Evolutionary conservation across 2,329 filamentous ascomycete species (phyloP).

Genomic region (Colletotrichum sp.): DNA sequence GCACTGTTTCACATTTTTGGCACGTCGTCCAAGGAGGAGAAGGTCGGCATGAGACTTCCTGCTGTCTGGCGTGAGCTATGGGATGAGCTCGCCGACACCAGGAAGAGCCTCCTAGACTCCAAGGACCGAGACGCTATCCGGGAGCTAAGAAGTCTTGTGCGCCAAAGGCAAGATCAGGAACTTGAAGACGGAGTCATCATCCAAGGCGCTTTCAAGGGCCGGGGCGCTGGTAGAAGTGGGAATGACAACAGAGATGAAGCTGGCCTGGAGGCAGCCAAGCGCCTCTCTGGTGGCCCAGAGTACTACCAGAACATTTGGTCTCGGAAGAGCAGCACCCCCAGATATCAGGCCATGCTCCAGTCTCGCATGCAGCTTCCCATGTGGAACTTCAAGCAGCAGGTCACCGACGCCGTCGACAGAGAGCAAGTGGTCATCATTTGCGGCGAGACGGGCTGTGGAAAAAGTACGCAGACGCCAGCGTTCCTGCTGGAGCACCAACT

Average conservation of each 20-base stretch:
- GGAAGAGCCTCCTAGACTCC: conserved; percentile 73
- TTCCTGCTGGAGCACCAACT: conserved; percentile 93
- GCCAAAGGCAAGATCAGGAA: conserved; percentile 71
- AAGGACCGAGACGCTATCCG: conserved; percentile 73
- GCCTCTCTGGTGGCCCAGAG: conserved; percentile 45
- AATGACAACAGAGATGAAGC: conserved; percentile 56
- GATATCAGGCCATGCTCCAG: conserved; percentile 81
- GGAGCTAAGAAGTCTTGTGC: conserved; percentile 72
- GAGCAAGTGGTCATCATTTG: conserved; percentile 93
- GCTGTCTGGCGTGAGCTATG: conserved; percentile 85
- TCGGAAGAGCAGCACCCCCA: conserved; percentile 59
- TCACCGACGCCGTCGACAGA: conserved; percentile 76
- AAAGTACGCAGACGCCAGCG: conserved; percentile 96
- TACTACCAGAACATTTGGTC: conserved; percentile 64
- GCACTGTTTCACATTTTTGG: conserved; percentile 84
- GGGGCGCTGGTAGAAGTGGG: conserved; percentile 50
- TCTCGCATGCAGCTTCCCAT: conserved; percentile 85
- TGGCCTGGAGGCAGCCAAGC: conserved; percentile 47
- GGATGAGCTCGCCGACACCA: conserved; percentile 75
- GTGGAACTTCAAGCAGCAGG: conserved; percentile 81
- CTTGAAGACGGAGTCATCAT: conserved; percentile 78
- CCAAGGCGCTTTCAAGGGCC: conserved; percentile 75
- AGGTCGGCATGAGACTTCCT: conserved; percentile 79
- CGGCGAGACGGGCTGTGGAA: conserved; percentile 95
- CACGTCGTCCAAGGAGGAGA: conserved; percentile 83